Percentiles rank a stretch among this genome's conserved stretches.
Conservation (phyloP, 176 grass and related monocot genomes). For the Saccharum officinarum region DNA sequence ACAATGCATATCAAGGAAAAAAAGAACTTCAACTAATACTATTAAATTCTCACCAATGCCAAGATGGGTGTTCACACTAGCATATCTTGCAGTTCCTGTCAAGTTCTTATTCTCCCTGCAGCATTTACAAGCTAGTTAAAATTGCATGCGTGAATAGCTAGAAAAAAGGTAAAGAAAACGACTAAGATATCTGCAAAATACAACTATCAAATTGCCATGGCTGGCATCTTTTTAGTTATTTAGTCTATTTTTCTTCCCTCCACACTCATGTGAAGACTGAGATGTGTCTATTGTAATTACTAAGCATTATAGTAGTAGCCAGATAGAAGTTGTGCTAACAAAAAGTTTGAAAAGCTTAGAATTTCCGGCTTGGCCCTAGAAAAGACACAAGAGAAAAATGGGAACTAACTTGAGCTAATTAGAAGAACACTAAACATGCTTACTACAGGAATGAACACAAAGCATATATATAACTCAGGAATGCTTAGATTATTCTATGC, state of each 20-base stretch:
- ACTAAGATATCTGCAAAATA: neutral
- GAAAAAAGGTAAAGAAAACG: neutral
- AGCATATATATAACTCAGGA: neutral
- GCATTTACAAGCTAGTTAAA: conserved; percentile 34
- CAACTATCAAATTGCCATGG: neutral
- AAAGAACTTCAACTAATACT: neutral
- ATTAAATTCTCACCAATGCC: conserved; percentile 76
- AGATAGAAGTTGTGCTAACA: neutral
- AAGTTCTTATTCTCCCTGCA: conserved; percentile 98
- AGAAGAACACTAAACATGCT: conserved; percentile 20
- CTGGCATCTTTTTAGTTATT: neutral
- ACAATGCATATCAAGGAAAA: conserved; percentile 8
- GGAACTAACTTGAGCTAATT: neutral
- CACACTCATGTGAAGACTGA: neutral
- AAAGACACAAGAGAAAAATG: neutral
- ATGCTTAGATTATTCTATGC: conserved; percentile 29
- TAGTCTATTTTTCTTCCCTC: neutral
- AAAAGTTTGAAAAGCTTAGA: neutral
- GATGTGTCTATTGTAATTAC: conserved; percentile 10
- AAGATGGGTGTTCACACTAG: conserved; percentile 95
- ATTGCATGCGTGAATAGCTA: neutral
- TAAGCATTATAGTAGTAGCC: neutral
- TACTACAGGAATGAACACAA: neutral
- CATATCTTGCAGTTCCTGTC: conserved; percentile 94
- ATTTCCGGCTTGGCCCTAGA: neutral